Percentiles rank a stretch among this genome's conserved stretches.
phyloP scores from a whole-genome alignment of 805 yeast species.

The Metschnikowia koreensis region DNA sequence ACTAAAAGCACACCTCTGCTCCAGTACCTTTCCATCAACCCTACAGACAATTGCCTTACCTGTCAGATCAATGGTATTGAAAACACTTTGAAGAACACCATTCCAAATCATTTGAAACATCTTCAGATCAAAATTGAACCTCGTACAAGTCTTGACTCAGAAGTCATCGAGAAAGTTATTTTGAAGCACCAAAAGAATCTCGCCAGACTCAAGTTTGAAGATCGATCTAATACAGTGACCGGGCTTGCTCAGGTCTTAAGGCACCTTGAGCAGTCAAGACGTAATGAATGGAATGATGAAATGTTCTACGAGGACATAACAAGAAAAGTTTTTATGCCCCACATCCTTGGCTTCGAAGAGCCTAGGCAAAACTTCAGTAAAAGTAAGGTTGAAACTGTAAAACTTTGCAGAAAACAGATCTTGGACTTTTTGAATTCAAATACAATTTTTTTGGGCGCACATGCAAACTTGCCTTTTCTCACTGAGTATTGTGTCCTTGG shows the following conservation, averaged over 20 bases:
- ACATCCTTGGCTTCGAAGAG: slow-evolving; percentile 1
- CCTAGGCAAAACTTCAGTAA: slow-evolving; percentile 8
- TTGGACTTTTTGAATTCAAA: slow-evolving; percentile 1
- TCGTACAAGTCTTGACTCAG: slow-evolving; percentile 7
- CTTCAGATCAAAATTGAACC: slow-evolving; percentile 9
- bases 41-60: slow-evolving; percentile 13
- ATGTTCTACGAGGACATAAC: slow-evolving; percentile 7
- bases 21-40: slow-evolving; percentile 6
- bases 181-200: slow-evolving; percentile 7
- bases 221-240: slow-evolving; percentile 2
- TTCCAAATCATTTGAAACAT: slow-evolving; percentile 9
- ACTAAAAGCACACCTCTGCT: slow-evolving; percentile 9
- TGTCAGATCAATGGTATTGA: slow-evolving; percentile 11
- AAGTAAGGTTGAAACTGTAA: slow-evolving; percentile 5
- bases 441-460: slow-evolving; percentile 3
- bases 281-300: slow-evolving; percentile 12
- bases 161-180: slow-evolving; percentile 1
- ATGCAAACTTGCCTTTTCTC: slow-evolving; percentile 4
- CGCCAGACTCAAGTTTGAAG: slow-evolving; percentile 5
- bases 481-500: slow-evolving; percentile 6
- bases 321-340: slow-evolving; percentile 7
- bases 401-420: slow-evolving; percentile 1
- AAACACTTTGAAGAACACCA: not conserved
- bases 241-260: slow-evolving; percentile 2
- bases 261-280: slow-evolving; percentile 2